Conservation (phyloP, 2,329 filamentous ascomycete species). For the Exutisphaerella laricina region DNA sequence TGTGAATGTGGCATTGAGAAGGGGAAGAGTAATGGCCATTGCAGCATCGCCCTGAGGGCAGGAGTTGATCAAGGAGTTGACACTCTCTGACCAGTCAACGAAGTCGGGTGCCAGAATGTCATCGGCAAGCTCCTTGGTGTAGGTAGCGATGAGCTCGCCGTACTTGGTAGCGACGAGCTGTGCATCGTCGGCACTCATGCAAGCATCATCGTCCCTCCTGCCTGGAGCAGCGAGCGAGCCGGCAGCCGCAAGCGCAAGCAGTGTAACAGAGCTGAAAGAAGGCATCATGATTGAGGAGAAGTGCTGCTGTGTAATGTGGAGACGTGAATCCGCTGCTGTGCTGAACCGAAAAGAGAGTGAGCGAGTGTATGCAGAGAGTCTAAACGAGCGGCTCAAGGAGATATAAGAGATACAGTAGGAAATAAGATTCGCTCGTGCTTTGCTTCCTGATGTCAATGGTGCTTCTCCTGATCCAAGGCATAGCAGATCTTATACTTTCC, state of each 20-base stretch:
- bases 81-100: constrained; percentile 31
- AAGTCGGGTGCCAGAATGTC: constrained; percentile 24
- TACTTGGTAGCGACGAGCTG: constrained; percentile 27
- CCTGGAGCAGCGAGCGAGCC: background rate
- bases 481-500: background rate
- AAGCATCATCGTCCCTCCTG: constrained; percentile 2
- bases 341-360: background rate
- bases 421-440: background rate
- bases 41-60: constrained; percentile 28
- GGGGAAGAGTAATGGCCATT: constrained; percentile 12
- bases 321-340: background rate
- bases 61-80: constrained; percentile 32
- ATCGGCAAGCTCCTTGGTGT: constrained; percentile 24
- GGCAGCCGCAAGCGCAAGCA: background rate
- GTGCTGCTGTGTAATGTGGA: background rate
- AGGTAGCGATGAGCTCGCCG: constrained; percentile 27
- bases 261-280: background rate
- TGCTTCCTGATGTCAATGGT: background rate
- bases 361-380: background rate
- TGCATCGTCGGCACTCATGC: constrained; percentile 24
- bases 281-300: background rate
- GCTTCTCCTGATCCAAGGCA: background rate
- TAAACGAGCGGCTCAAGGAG: background rate
- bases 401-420: background rate
- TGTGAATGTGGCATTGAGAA: constrained; percentile 26